Percentiles rank a stretch among this genome's conserved stretches.
Conservation (phyloP, 257 asterid species). For the Anisodus tanguticus region DNA sequence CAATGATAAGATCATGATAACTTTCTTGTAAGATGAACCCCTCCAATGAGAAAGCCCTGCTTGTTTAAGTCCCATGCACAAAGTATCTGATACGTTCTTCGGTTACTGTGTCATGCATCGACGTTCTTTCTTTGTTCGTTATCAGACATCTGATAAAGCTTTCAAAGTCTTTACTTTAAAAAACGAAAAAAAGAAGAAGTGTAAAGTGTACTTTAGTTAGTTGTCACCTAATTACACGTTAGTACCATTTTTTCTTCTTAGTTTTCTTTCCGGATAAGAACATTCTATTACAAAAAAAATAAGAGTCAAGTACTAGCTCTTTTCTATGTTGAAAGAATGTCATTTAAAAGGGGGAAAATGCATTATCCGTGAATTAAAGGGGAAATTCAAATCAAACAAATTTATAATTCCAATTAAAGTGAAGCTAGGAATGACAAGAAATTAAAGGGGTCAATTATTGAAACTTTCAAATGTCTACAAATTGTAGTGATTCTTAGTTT, state of each 20-base stretch:
- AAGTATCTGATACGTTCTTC: constrained; percentile 30
- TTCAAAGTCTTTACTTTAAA: constrained; percentile 4
- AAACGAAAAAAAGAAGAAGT: not conserved
- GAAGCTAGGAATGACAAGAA: not conserved
- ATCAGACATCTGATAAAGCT: not conserved
- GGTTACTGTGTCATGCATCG: constrained; percentile 43
- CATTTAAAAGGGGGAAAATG: not conserved
- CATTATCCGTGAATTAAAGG: not conserved
- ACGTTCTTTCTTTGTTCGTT: constrained; percentile 35
- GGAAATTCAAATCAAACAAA: not conserved
- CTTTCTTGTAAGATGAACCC: constrained; percentile 45
- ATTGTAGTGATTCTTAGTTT: not conserved
- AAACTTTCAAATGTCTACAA: not conserved
- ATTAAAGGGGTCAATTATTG: not conserved
- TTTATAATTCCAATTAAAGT: not conserved
- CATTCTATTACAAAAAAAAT: not conserved
- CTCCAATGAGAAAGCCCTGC: constrained; percentile 25
- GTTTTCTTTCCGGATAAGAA: not conserved
- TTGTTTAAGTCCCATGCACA: constrained; percentile 40
- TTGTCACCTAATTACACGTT: not conserved
- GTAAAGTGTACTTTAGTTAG: not conserved
- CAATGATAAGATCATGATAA: constrained; percentile 55
- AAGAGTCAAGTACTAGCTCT: constrained; percentile 19
- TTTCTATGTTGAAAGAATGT: not conserved
- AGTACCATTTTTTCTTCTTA: not conserved